A percentile compares a stretch with the other conserved stretches of the same genome.
phyloP scores from a whole-genome alignment of 495 filamentous ascomycete genomes.

The Venustampulla echinocandica region DNA sequence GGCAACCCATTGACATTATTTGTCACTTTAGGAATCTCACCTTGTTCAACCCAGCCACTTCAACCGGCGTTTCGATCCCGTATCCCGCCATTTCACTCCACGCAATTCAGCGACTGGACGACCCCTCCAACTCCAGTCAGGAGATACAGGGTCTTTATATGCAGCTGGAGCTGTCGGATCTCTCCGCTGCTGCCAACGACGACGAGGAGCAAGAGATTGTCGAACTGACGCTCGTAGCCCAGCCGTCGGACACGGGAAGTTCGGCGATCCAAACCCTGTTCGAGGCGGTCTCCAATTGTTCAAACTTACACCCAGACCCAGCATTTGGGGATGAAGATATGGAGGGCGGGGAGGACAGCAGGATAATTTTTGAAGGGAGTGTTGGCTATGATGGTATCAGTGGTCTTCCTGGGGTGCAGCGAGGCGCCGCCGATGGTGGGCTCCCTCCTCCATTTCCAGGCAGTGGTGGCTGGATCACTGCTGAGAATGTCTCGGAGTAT shows the following conservation, averaged over 20 bases:
- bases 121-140: slow-evolving; percentile 24
- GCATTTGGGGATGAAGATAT: slow-evolving; percentile 42
- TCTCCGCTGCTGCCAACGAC: slow-evolving; percentile 31
- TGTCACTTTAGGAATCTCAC: slow-evolving; percentile 52
- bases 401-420: slow-evolving; percentile 37
- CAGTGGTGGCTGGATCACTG: slow-evolving; percentile 90
- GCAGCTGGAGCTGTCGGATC: slow-evolving; percentile 56
- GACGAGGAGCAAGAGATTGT: slow-evolving; percentile 64
- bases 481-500: slow-evolving; percentile 83
- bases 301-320: slow-evolving; percentile 83
- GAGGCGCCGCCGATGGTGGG: slow-evolving; percentile 38
- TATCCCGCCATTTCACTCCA: slow-evolving; percentile 86
- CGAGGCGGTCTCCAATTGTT: slow-evolving; percentile 73
- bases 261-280: slow-evolving; percentile 47
- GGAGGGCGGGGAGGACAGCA: slow-evolving; percentile 41
- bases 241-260: slow-evolving; percentile 21
- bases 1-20: neutral
- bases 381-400: slow-evolving; percentile 35
- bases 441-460: slow-evolving; percentile 73
- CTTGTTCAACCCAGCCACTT: slow-evolving; percentile 53
- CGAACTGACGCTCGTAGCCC: slow-evolving; percentile 66
- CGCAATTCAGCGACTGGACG: slow-evolving; percentile 59
- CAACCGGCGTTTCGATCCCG: slow-evolving; percentile 65
- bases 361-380: slow-evolving; percentile 50
- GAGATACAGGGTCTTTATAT: slow-evolving; percentile 65